Evolutionary conservation across 148 eudicot genomes (phyloP).

Genomic region (Vaccinium darrowii): DNA sequence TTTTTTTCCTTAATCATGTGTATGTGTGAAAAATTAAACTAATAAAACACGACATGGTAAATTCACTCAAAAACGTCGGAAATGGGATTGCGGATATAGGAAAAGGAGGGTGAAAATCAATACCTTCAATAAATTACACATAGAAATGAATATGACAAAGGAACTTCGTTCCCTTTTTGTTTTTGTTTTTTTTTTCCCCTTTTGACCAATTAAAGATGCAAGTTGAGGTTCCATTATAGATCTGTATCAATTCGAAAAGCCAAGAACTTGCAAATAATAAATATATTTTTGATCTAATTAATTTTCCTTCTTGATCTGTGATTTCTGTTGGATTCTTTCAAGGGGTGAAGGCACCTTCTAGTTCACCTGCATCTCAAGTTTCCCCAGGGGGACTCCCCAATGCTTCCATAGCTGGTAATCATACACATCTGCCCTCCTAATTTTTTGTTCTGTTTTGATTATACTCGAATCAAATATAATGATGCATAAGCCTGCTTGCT

Average conservation of each 20-base stretch:
- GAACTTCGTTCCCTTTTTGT: too few species aligned
- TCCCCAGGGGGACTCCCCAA: constrained; percentile 34
- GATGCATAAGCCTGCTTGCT: not conserved
- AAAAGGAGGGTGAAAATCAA: too few species aligned
- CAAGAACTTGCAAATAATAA: not conserved
- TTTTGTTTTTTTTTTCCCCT: too few species aligned
- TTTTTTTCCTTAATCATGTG: too few species aligned
- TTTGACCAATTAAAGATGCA: too few species aligned
- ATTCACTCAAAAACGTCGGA: too few species aligned
- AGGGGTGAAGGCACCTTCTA: constrained; percentile 41
- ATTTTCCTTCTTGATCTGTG: not conserved
- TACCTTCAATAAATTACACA: too few species aligned
- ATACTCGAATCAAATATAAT: not conserved
- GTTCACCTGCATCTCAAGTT: constrained; percentile 45
- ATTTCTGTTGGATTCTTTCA: not conserved
- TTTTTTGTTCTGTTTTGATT: not conserved
- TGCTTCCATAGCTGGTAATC: constrained; percentile 43
- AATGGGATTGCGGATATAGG: too few species aligned
- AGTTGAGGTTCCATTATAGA: too few species aligned
- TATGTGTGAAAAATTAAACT: too few species aligned
- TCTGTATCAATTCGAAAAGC: not conserved
- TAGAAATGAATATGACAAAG: too few species aligned
- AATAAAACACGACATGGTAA: too few species aligned
- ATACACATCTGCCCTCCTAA: not conserved
- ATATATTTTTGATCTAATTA: not conserved